phyloP scores from a whole-genome alignment of 768 basidiomycete species.

The Lactifluus echinatus region DNA sequence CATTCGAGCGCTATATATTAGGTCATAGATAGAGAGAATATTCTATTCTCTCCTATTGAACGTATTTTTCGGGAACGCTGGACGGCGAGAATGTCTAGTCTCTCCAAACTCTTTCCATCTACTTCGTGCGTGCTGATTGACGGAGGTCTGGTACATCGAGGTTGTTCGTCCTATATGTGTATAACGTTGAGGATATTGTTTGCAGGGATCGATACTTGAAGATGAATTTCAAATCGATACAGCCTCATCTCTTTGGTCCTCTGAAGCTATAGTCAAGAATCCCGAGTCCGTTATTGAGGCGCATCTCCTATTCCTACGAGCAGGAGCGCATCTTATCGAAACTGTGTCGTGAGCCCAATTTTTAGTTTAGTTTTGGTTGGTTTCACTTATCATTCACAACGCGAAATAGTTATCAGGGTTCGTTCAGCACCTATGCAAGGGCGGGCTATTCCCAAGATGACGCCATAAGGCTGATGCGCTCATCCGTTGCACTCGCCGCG shows the following conservation, averaged over 20 bases:
- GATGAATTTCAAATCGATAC: conserved; percentile 39
- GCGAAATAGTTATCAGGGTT: conserved; percentile 53
- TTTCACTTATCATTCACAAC: background rate
- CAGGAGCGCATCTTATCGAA: conserved; percentile 57
- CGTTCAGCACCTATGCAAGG: conserved; percentile 42
- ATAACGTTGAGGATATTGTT: background rate
- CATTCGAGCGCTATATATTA: too few species aligned
- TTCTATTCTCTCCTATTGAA: too few species aligned
- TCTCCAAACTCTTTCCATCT: conserved; percentile 1
- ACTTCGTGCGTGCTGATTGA: conserved; percentile 7
- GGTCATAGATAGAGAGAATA: too few species aligned
- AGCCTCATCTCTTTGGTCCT: conserved; percentile 64
- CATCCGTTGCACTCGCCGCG: conserved; percentile 42
- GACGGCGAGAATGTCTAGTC: background rate
- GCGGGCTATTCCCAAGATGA: conserved; percentile 40
- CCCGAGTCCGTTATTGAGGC: conserved; percentile 46
- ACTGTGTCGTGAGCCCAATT: conserved; percentile 55
- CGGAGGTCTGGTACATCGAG: conserved; percentile 12
- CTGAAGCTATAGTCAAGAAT: conserved; percentile 45
- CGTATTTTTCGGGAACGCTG: background rate
- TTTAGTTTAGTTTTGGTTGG: background rate
- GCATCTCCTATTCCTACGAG: conserved; percentile 53
- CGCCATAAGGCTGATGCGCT: conserved; percentile 42
- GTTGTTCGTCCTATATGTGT: background rate
- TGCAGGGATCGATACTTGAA: conserved; percentile 57